These are phyloP conservation scores for Penicillium flavigenum DNA, from an alignment of 495 filamentous ascomycete genomes.

Conservation along the genomic window DNA sequence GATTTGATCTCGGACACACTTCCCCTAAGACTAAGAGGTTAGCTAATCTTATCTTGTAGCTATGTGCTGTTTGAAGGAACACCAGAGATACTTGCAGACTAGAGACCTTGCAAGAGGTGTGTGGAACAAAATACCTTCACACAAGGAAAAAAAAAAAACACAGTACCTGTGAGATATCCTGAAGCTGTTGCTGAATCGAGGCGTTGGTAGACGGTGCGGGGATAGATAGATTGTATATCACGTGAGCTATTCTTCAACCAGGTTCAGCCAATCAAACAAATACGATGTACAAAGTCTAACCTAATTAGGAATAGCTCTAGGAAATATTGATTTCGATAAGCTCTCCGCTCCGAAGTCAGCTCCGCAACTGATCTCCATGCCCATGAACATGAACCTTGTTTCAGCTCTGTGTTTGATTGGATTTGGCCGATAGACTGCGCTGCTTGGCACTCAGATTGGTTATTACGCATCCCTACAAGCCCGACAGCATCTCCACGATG, in stretches of 20 bases:
- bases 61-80: not conserved
- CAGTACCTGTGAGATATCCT: too few relatives aligned
- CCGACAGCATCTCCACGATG: constrained; percentile 37
- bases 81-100: not conserved
- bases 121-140: not conserved
- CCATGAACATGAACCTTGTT: not conserved
- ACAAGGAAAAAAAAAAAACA: too few relatives aligned
- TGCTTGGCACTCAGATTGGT: not conserved
- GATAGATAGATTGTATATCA: not conserved
- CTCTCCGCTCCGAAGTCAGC: constrained; percentile 12
- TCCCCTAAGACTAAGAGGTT: not conserved
- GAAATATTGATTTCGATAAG: constrained; percentile 4
- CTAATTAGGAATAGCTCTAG: not conserved
- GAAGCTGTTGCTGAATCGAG: too few relatives aligned
- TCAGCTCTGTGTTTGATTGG: not conserved
- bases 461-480: too few relatives aligned
- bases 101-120: not conserved
- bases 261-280: not conserved
- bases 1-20: not conserved
- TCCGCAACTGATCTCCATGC: constrained; percentile 9
- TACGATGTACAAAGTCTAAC: not conserved
- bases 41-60: not conserved
- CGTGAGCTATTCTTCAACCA: not conserved
- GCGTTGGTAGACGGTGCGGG: not conserved
- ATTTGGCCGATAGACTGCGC: not conserved